These are phyloP conservation scores for Colletotrichum gigasporum DNA, from an alignment of 2,329 filamentous ascomycete species.

Conservation along the genomic window DNA sequence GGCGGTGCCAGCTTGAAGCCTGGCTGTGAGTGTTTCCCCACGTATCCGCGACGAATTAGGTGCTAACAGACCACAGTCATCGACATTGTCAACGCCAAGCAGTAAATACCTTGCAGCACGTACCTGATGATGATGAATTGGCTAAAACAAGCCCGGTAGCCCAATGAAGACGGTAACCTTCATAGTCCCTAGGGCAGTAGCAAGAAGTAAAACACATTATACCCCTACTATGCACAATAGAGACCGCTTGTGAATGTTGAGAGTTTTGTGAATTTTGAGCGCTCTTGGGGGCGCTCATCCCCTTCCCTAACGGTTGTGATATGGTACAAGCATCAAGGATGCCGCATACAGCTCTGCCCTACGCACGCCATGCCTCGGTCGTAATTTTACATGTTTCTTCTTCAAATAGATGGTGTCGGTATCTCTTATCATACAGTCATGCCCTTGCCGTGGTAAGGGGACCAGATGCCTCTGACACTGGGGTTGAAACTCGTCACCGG, in stretches of 20 bases:
- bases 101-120: conserved; percentile 45
- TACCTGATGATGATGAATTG: conserved; percentile 30
- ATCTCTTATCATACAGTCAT: conserved; percentile 55
- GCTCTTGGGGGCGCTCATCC: conserved; percentile 9
- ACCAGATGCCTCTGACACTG: conserved; percentile 77
- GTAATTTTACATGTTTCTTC: conserved; percentile 21
- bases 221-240: neutral
- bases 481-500: conserved; percentile 71
- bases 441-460: conserved; percentile 72
- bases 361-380: conserved; percentile 3
- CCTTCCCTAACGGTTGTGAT: conserved; percentile 13
- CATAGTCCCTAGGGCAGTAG: neutral
- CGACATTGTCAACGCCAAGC: conserved; percentile 68
- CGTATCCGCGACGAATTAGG: neutral
- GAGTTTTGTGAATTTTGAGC: conserved; percentile 10
- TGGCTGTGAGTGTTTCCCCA: conserved; percentile 72
- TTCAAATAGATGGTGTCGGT: neutral
- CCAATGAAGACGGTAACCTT: neutral
- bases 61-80: conserved; percentile 51
- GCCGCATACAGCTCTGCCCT: conserved; percentile 1
- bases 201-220: conserved; percentile 21
- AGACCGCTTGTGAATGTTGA: neutral
- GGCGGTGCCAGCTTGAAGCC: conserved; percentile 97
- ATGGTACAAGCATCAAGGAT: conserved; percentile 28
- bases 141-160: conserved; percentile 6